Conservation (phyloP, 2,329 filamentous ascomycete genomes). For the Pseudogymnoascus sp. region DNA sequence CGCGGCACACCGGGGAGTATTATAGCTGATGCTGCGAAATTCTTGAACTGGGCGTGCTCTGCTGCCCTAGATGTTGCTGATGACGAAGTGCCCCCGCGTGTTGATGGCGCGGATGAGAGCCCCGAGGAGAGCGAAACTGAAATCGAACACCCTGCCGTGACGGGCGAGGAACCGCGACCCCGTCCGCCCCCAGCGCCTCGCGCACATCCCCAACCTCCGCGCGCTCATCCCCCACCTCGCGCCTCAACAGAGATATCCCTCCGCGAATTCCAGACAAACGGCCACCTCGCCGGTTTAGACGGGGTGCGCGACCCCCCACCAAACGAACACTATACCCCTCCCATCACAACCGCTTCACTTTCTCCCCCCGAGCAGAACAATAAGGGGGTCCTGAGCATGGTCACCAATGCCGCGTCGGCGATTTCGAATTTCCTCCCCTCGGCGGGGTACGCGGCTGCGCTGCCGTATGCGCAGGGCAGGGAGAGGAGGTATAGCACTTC, state of each 20-base stretch:
- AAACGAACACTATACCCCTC: neutral
- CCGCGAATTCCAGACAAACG: slow-evolving; percentile 26
- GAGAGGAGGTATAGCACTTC: neutral
- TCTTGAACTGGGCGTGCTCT: slow-evolving; percentile 57
- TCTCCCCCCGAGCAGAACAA: neutral
- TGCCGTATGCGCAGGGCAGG: slow-evolving; percentile 40
- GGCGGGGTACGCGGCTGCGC: slow-evolving; percentile 48
- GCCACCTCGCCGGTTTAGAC: slow-evolving; percentile 20
- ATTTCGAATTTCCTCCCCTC: slow-evolving; percentile 20
- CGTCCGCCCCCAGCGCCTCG: neutral
- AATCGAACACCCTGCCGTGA: neutral
- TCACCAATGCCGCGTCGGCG: slow-evolving; percentile 8
- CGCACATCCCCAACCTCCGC: slow-evolving; percentile 20
- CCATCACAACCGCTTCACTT: neutral
- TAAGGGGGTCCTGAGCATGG: slow-evolving; percentile 8
- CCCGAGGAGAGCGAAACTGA: no score
- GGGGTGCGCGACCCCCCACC: neutral
- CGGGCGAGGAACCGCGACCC: neutral
- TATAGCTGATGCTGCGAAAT: slow-evolving; percentile 56
- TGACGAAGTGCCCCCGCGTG: slow-evolving; percentile 12
- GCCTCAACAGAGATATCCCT: slow-evolving; percentile 9
- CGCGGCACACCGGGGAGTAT: slow-evolving; percentile 59
- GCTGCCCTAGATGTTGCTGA: slow-evolving; percentile 23
- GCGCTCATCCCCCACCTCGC: slow-evolving; percentile 24
- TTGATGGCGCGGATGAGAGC: neutral